Evolutionary conservation across 164 flowering plant genomes (phyloP).

Genomic region (Chimonanthus praecox): DNA sequence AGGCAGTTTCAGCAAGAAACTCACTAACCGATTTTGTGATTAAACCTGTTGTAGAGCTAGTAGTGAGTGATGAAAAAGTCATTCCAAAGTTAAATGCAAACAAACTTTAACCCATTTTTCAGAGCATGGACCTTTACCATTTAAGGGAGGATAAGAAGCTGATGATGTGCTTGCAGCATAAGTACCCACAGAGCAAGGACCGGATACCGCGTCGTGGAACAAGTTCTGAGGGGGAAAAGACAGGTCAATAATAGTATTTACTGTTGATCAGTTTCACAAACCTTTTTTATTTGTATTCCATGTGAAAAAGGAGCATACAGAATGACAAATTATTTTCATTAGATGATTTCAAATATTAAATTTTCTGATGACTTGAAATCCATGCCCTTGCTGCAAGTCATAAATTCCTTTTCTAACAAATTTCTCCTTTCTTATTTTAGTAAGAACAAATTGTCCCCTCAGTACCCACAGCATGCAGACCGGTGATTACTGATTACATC

Average conservation of each 20-base stretch:
- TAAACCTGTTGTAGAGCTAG: not conserved
- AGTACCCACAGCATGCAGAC: too few relatives aligned
- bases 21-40: constrained; percentile 43
- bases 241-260: not conserved
- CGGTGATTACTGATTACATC: too few relatives aligned
- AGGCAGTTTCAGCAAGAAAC: constrained; percentile 45
- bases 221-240: constrained; percentile 34
- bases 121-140: not conserved
- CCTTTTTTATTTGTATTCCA: too few relatives aligned
- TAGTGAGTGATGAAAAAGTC: constrained; percentile 2
- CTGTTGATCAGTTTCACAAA: too few relatives aligned
- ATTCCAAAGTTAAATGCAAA: not conserved
- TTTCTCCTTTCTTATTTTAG: too few relatives aligned
- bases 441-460: too few relatives aligned
- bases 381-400: too few relatives aligned
- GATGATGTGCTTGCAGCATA: constrained; percentile 83
- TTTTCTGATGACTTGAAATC: too few relatives aligned
- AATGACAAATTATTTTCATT: too few relatives aligned
- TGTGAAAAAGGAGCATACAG: too few relatives aligned
- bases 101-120: not conserved
- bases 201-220: constrained; percentile 61
- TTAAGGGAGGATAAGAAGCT: constrained; percentile 37
- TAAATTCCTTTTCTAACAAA: too few relatives aligned
- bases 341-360: too few relatives aligned
- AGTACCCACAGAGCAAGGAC: constrained; percentile 44